These are phyloP conservation scores for Euryodendron excelsum DNA, from an alignment of 148 eudicot species.

Conservation along the genomic window DNA sequence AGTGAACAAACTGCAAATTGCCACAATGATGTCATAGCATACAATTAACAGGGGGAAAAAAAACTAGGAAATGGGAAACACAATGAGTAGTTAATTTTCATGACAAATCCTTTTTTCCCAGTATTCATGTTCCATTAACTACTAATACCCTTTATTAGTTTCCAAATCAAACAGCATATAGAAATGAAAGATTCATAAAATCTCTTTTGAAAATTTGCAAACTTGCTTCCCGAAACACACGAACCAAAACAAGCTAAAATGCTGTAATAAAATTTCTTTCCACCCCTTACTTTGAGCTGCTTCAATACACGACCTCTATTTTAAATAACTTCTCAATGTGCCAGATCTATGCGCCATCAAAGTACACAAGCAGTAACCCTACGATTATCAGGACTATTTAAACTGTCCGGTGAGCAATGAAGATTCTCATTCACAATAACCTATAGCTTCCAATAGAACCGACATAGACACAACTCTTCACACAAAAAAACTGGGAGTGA, in stretches of 20 bases:
- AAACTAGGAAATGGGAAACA: neutral
- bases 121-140: neutral
- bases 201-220: neutral
- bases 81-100: neutral
- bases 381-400: neutral
- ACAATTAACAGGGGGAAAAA: neutral
- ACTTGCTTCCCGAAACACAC: neutral
- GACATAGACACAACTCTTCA: neutral
- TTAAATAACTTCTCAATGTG: neutral
- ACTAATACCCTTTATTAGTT: neutral
- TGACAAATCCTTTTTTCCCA: neutral
- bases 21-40: slow-evolving; percentile 10
- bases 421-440: neutral
- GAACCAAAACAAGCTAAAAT: neutral
- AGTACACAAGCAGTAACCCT: neutral
- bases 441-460: neutral
- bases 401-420: neutral
- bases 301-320: too few relatives aligned
- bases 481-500: slow-evolving; percentile 1
- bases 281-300: too few relatives aligned
- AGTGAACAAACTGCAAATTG: slow-evolving; percentile 89
- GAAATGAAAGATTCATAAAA: neutral
- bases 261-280: neutral
- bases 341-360: neutral
- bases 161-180: slow-evolving; percentile 1